phyloP scores from a whole-genome alignment of 768 basidiomycete species.

The Psilocybe tampanensis region DNA sequence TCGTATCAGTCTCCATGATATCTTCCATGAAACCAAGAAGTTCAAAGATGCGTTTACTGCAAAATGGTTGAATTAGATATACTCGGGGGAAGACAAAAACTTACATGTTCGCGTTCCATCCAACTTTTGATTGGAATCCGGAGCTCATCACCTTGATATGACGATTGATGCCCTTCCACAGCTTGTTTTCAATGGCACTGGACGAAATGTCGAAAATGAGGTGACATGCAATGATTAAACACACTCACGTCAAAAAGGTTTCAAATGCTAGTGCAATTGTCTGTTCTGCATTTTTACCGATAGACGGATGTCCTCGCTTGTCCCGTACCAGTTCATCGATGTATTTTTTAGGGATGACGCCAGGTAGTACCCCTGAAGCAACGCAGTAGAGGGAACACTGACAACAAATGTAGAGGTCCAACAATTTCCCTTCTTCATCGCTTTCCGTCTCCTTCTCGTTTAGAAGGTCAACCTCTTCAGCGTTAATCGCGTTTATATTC shows the following conservation, averaged over 20 bases:
- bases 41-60: conserved; percentile 50
- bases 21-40: conserved; percentile 45
- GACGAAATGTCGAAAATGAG: conserved; percentile 4
- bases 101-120: conserved; percentile 65
- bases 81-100: conserved; percentile 23
- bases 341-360: conserved; percentile 64
- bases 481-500: conserved; percentile 45
- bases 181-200: conserved; percentile 74
- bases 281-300: conserved; percentile 55
- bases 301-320: conserved; percentile 57
- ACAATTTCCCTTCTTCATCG: conserved; percentile 54
- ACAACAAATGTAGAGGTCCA: conserved; percentile 85
- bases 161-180: conserved; percentile 73
- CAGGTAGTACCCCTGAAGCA: conserved; percentile 70
- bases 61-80: conserved; percentile 2
- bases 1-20: conserved; percentile 38
- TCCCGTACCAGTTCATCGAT: conserved; percentile 68
- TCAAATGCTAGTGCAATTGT: conserved; percentile 62
- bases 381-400: conserved; percentile 80
- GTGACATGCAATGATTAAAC: conserved; percentile 2
- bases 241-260: conserved; percentile 65
- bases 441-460: conserved; percentile 33
- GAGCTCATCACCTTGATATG: conserved; percentile 53
- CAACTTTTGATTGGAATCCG: conserved; percentile 64
- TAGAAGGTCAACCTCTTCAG: conserved; percentile 31